Conservation (phyloP, 2,329 filamentous ascomycete species). For the Gaeumannomyces sp. region DNA sequence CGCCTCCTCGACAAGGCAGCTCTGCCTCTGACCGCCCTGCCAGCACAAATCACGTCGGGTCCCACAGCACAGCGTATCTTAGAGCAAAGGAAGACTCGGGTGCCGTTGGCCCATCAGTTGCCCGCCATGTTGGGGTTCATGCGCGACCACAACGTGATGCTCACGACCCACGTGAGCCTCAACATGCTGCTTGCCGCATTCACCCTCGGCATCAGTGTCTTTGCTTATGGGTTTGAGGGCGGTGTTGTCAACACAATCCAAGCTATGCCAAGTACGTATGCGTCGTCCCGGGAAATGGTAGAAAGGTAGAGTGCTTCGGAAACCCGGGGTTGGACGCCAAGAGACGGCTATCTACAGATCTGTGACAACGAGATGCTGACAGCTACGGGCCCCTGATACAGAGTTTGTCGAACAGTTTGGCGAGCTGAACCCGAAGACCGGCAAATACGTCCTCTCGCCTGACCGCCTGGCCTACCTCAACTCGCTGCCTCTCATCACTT, state of each 20-base stretch:
- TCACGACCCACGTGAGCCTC: constrained; percentile 15
- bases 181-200: constrained; percentile 17
- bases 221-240: constrained; percentile 18
- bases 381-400: too few relatives aligned
- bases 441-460: constrained; percentile 13
- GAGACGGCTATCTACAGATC: too few relatives aligned
- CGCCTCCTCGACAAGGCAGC: not conserved
- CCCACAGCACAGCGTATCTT: not conserved
- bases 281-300: too few relatives aligned
- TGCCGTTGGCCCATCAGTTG: not conserved
- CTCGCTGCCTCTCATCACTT: constrained; percentile 14
- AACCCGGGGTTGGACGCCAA: too few relatives aligned
- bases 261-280: constrained; percentile 17
- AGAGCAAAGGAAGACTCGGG: not conserved
- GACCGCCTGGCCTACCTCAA: constrained; percentile 19
- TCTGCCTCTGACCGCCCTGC: not conserved
- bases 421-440: constrained; percentile 13
- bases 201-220: constrained; percentile 18
- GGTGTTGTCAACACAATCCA: constrained; percentile 18
- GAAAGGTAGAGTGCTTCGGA: too few relatives aligned
- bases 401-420: constrained; percentile 16
- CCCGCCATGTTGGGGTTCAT: constrained; percentile 11
- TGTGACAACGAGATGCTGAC: not conserved
- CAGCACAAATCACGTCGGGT: not conserved
- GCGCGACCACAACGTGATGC: constrained; percentile 16